A percentile compares a stretch with the other conserved stretches of the same genome.
Evolutionary conservation across 495 filamentous ascomycete species (phyloP).

Genomic region (Amphirosellinia nigrospora): DNA sequence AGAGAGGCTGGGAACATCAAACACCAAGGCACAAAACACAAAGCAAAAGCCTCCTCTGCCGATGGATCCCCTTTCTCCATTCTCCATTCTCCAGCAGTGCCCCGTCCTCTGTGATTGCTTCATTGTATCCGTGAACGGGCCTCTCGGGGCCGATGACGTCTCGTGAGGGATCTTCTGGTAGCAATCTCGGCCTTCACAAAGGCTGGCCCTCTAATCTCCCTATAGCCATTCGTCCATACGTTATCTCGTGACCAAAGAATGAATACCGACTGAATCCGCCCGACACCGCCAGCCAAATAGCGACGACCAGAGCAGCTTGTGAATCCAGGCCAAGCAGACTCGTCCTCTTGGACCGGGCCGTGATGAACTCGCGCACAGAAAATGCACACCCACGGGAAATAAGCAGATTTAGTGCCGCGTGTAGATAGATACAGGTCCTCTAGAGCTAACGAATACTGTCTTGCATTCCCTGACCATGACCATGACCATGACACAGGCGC

Average conservation of each 20-base stretch:
- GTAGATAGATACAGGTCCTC: not conserved
- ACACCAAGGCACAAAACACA: not conserved
- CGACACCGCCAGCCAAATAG: not conserved
- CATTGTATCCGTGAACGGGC: not conserved
- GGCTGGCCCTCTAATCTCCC: not conserved
- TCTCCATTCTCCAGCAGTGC: no score
- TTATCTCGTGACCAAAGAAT: not conserved
- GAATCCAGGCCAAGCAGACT: not conserved
- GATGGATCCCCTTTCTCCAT: not conserved
- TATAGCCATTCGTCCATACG: not conserved
- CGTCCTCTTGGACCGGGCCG: not conserved
- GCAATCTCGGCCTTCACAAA: not conserved
- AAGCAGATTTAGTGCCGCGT: not conserved
- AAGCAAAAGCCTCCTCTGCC: not conserved
- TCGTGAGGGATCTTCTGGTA: not conserved
- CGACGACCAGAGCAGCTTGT: not conserved
- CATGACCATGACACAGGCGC: not conserved
- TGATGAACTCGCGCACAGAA: not conserved
- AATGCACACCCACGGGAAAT: not conserved
- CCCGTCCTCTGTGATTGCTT: not conserved
- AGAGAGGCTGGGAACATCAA: slow-evolving; percentile 3
- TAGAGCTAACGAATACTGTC: not conserved
- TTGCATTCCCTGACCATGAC: not conserved
- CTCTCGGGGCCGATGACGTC: not conserved
- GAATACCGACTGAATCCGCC: not conserved